Evolutionary conservation across 306 rosid genomes (phyloP), one percentile per base, ranked within the genome.

Genomic region (Crotalaria pallida): DNA sequence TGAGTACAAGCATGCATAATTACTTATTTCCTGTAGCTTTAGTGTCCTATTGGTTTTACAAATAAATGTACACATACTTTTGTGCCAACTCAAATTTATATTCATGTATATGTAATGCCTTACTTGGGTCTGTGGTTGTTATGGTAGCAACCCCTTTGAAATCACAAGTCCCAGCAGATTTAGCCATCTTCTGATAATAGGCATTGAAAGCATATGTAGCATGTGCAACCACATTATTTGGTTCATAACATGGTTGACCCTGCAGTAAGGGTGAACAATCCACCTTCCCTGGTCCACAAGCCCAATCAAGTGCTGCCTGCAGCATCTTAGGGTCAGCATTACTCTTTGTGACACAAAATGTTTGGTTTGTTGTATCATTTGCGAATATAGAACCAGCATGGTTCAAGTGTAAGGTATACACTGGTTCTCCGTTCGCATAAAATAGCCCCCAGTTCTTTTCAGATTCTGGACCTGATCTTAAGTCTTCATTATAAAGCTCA

Each of bases 221-320:
- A 50, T 92, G 98, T 5, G 88, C 50, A 47, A 80, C 88, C 64
- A 92, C 96, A 76, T 80, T 89, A 73, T 92, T 74, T 2, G 98
- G 98, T 72, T 84, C 85, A 68, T 86, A 78, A 79, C 98, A 92
- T 3, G 91, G 80, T 81, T 89, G 84, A 58, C 96, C 98, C 77
- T 92, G 96, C 71, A 89, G 73, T 85, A 92, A 69, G 7, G 89
- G 81, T 9, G 96, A 86, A 69, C 98, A 92, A 74, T 92, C 92
- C 58, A 92, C 98, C 80, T 88, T 92, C 49, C 98, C 98, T 0
- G 96, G 96, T 50, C 98, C 98, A 83, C 98, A 92, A 36, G 98
- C 98, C 98, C 98, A 92, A 73, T 92, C 98, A 48, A 92, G 81
- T 5, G 85, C 98, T 49, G 98, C 96, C 82, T 92, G 98, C 19